Evolutionary conservation across 2,329 filamentous ascomycete genomes (phyloP), one percentile per base, ranked within the genome.

Genomic region (Rhexocercosporidium sp.): DNA sequence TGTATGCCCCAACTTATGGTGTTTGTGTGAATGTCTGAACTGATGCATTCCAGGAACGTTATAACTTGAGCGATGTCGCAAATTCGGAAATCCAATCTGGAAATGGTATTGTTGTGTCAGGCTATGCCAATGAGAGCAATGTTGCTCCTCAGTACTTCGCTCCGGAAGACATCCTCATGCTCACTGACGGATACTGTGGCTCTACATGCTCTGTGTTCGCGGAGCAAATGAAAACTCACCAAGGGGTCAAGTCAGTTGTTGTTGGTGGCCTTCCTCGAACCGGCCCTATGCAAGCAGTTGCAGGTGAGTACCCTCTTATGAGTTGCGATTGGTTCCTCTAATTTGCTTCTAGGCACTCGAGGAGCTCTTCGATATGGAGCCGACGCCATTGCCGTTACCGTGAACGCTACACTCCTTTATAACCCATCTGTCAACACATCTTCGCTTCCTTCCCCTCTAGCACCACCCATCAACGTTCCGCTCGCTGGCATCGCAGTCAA

Each of bases 191-290:
- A 41, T 82, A 82, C 71, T 89, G 86, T 75, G 84, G 83, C 18
- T 87, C 85, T 0, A 87, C 86, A 1, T 89, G 86, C 77, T 83
- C 84, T 3, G 79, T 86, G 3, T 86, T 87, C 68, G 81, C 81
- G 11, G 82, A 86, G 51, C 78, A 86, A 18, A 81, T 89, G 79
- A 80, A 84, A 86, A 69, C 81, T 86, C 70, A 78, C 86, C 71
- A 81, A 81, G 82, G 82, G 25, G 83, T 88, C 27, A 83, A 84
- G 77, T 84, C 83, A 5, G 80, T 83, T 65, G 83, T 82, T 11
- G 78, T 87, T 66, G 86, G 85, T 46, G 85, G 85, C 18, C 78
- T 80, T 7, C 79, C 81, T 41, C 79, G 81, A 66, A 73, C 77
- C 37, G 82, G 83, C 4, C 77, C 78, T 1, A 86, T 86, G 62